Evolutionary conservation across 495 filamentous ascomycete species (phyloP).

Genomic region (Penicillium longicatenatum): DNA sequence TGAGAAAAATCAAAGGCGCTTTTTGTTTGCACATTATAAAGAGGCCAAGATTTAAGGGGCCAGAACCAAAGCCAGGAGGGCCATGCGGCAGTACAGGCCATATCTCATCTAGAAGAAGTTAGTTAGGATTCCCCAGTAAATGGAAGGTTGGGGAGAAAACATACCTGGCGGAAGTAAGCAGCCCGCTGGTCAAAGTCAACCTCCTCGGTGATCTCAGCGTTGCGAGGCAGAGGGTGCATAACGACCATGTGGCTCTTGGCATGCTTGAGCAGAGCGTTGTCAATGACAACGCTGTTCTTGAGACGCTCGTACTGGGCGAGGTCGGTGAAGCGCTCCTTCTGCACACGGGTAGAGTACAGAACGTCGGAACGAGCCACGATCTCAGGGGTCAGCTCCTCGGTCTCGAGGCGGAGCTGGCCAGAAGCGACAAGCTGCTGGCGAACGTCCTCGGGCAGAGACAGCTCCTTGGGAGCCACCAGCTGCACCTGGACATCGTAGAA

Average conservation of each 20-base stretch:
- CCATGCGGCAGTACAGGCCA: constrained; percentile 97
- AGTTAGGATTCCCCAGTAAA: constrained; percentile 16
- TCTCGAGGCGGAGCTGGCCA: constrained; percentile 74
- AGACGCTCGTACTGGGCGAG: constrained; percentile 78
- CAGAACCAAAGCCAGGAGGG: constrained; percentile 90
- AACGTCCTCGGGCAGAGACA: constrained; percentile 76
- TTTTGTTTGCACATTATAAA: constrained; percentile 24
- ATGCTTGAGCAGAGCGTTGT: constrained; percentile 86
- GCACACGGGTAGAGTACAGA: constrained; percentile 93
- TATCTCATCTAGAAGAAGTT: constrained; percentile 83
- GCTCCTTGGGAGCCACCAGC: constrained; percentile 77
- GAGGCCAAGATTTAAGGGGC: constrained; percentile 49
- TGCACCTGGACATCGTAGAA: constrained; percentile 95
- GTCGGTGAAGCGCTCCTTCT: constrained; percentile 90
- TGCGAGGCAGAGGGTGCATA: constrained; percentile 93
- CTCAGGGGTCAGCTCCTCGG: constrained; percentile 77
- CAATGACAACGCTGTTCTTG: constrained; percentile 83
- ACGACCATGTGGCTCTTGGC: constrained; percentile 91
- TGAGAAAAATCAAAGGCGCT: constrained; percentile 26
- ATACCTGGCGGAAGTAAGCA: constrained; percentile 98
- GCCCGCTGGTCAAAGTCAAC: constrained; percentile 96
- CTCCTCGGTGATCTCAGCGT: constrained; percentile 89
- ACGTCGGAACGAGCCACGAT: constrained; percentile 84
- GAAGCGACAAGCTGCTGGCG: constrained; percentile 67
- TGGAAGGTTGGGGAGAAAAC: constrained; percentile 35